Conservation (phyloP, 345 rosid genomes). For the Citrus reticulata region DNA sequence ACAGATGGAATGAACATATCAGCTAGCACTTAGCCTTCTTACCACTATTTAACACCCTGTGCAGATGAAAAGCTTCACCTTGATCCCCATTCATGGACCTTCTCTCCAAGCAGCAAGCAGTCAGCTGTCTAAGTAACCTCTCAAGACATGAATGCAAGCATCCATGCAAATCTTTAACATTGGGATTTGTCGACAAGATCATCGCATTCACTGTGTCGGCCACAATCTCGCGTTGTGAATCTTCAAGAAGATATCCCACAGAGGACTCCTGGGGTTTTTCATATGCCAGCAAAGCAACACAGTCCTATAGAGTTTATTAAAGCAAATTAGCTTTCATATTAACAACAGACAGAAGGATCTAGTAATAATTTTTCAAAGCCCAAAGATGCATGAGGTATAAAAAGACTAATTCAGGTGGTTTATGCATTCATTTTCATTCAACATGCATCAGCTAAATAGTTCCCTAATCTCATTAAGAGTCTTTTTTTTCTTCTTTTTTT, state of each 20-base stretch:
- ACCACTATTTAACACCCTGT: slow-evolving; percentile 38
- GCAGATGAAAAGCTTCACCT: slow-evolving; percentile 80
- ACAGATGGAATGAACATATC: background rate
- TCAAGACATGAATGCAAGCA: slow-evolving; percentile 68
- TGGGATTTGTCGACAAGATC: slow-evolving; percentile 72
- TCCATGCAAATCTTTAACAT: slow-evolving; percentile 40
- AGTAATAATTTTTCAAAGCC: background rate
- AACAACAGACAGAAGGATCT: background rate
- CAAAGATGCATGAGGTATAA: background rate
- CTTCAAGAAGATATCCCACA: slow-evolving; percentile 68
- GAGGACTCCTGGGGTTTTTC: slow-evolving; percentile 66
- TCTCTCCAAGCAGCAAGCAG: slow-evolving; percentile 72
- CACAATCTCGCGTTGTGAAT: slow-evolving; percentile 78
- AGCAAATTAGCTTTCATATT: background rate
- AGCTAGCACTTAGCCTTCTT: slow-evolving; percentile 33
- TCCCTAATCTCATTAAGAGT: background rate
- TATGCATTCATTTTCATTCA: background rate
- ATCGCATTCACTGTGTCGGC: slow-evolving; percentile 85
- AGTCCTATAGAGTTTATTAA: slow-evolving; percentile 45
- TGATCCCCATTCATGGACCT: slow-evolving; percentile 70
- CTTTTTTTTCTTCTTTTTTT: no score
- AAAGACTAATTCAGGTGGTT: background rate
- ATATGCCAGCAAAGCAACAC: slow-evolving; percentile 79
- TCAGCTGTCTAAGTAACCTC: slow-evolving; percentile 75
- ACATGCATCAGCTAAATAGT: background rate